Base-by-base conservation (phyloP, 2,329 filamentous ascomycete genomes). In the Dryadomyces quercivorus region DNA sequence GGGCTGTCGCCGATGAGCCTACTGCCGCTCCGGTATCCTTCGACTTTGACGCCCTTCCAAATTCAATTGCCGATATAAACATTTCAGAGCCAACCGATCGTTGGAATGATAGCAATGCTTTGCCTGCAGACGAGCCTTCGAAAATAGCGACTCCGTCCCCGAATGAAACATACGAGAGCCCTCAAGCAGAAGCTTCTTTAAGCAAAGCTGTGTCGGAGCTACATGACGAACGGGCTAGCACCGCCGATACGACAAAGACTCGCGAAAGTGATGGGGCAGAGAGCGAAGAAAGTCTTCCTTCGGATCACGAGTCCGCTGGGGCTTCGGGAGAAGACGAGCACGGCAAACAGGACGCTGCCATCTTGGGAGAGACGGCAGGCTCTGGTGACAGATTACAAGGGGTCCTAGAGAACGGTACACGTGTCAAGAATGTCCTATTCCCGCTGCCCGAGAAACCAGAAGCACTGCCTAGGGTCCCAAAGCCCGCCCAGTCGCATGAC, bases 401-500 rank as follows among this genome's bases (percentile, higher is more conserved):
- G 26, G 26, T 8, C 26, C 26, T 31, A 8, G 26, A 31, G 26
- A 31, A 31, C 8, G 4, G 26, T 31, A 31, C 26, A 31, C 26
- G 26, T 31, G 26, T 31, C 26, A 22, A 22, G 21, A 15, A 22
- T 46, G 20, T 3, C 6, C 44, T 22, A 3, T 0, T 36, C 26
- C 63, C 2, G 65, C 62, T 31, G 61, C 67, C 31, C 61, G 61
- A 48, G 65, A 67, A 20, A 66, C 65, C 10, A 61, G 36, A 12
- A 9, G 18, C 18, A 9, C 21, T 42, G 38, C 5, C 50, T 12
- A 78, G 75, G 57, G 75, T 79, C 2, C 73, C 75, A 53, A 72
- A 73, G 50, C 64, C 79, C 22, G 76, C 78, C 36, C 70, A 70
- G 21, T 71, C 74, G 66, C 77, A 70, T 50, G 75, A 81, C 56